A percentile compares a stretch with the other conserved stretches of the same genome.
Evolutionary conservation across 495 filamentous ascomycete genomes (phyloP).

Genomic region (Lasiosphaeris hirsuta): DNA sequence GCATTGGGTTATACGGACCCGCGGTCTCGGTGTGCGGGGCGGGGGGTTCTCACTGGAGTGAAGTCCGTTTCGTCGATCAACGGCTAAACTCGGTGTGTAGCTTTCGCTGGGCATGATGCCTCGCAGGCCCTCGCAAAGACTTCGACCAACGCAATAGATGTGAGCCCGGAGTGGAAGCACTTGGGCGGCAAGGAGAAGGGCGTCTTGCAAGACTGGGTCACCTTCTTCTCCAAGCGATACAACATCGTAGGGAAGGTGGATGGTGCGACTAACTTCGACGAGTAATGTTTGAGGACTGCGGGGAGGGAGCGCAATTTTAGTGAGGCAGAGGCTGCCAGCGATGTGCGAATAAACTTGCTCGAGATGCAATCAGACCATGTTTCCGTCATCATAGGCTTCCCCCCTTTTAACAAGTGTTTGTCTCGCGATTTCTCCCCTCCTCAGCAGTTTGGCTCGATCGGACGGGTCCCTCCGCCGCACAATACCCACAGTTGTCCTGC

Average conservation of each 20-base stretch:
- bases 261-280: constrained; percentile 49
- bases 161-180: constrained; percentile 77
- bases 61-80: too few relatives aligned
- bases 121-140: constrained; percentile 84
- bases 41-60: too few relatives aligned
- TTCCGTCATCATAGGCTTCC: too few relatives aligned
- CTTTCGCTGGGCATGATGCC: constrained; percentile 92
- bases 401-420: too few relatives aligned
- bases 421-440: too few relatives aligned
- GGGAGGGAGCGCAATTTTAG: background rate
- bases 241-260: constrained; percentile 83
- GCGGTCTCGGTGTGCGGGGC: too few relatives aligned
- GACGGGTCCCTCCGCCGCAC: too few relatives aligned
- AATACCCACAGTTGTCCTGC: too few relatives aligned
- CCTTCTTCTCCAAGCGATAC: constrained; percentile 94
- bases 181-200: constrained; percentile 83
- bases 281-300: background rate
- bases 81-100: constrained; percentile 40
- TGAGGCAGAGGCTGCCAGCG: background rate
- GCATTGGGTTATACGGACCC: background rate
- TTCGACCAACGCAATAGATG: constrained; percentile 83
- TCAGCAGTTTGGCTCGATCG: too few relatives aligned
- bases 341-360: too few relatives aligned
- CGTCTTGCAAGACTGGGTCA: constrained; percentile 85
- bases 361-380: too few relatives aligned